Evolutionary conservation across 2,329 filamentous ascomycete species (phyloP).

Genomic region (Aurifilum marmelostoma): DNA sequence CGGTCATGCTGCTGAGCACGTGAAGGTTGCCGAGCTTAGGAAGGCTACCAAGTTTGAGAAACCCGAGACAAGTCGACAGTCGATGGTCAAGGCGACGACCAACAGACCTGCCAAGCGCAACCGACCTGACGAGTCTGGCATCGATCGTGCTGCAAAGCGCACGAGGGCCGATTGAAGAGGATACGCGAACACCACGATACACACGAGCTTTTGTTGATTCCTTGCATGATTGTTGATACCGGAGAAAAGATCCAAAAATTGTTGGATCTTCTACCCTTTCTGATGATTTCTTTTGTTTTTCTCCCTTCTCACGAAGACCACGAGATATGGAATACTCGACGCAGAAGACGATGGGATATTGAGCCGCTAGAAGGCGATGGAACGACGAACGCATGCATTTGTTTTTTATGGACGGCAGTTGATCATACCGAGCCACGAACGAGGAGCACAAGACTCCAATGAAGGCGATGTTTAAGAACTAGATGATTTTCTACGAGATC

Average conservation of each 20-base stretch:
- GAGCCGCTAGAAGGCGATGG: neutral
- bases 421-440: neutral
- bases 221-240: too few relatives aligned
- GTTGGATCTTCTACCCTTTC: neutral
- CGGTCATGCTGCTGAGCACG: too few relatives aligned
- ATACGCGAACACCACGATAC: neutral
- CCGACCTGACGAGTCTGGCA: too few relatives aligned
- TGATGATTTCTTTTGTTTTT: neutral
- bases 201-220: neutral
- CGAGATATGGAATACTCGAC: neutral
- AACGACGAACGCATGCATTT: neutral
- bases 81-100: too few relatives aligned
- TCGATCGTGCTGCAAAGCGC: too few relatives aligned
- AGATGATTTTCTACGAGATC: neutral
- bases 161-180: neutral
- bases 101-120: too few relatives aligned
- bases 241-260: neutral
- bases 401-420: neutral
- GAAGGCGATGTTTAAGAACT: neutral
- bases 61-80: too few relatives aligned
- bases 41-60: too few relatives aligned
- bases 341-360: neutral
- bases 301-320: neutral
- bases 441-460: neutral
- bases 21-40: too few relatives aligned